Base-by-base conservation (phyloP, 1,284 basidiomycete genomes). In the Puccinia triticina region DNA sequence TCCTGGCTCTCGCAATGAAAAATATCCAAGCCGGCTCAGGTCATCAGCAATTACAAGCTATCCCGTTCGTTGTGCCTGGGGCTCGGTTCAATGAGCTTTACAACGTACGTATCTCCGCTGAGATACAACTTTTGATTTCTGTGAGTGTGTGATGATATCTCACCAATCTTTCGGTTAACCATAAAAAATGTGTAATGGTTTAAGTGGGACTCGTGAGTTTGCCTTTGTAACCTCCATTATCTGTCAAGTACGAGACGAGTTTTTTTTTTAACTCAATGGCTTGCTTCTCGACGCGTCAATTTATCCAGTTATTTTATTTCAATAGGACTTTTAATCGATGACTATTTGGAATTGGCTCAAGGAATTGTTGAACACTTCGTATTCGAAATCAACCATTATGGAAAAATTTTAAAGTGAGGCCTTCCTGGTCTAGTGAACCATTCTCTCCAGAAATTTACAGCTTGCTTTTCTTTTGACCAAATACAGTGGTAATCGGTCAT, bases 341-440 rank as follows among this genome's bases (percentile, higher is more conserved):
- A 94, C 40, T 92, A 95, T 86, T 91, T 97, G 59, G 91, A 92
- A 84, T 93, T 98, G 90, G 96, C 96, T 11, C 94, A 95, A 88
- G 94, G 94, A 85, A 96, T 97, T 90, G 95, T 98, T 71, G 96
- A 98, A 84, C 96, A 99, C 88, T 99, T 98, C 88, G 93, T 98
- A 86, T 99, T 99, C 87, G 94, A 99, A 89, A 98, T 99, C 89
- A 94, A 92, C 88, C 94, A 98, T 88, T 98, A 98, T 87, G 93
- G 93, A 89, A 98, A 96, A 87, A 86, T 87, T 61, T 83, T 87
- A 80, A 87, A 87, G 84, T 86, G 86, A 32, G 87, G 86, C 81
- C 48, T 73, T 55, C 5, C 8, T 76, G 40, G 61, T 7, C 3
- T n/a, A 59, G 16, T 23, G 11, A n/a, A 11, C 8, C 14, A 26